Base-by-base conservation (phyloP, 306 rosid species). In the Lathyrus sativus region DNA sequence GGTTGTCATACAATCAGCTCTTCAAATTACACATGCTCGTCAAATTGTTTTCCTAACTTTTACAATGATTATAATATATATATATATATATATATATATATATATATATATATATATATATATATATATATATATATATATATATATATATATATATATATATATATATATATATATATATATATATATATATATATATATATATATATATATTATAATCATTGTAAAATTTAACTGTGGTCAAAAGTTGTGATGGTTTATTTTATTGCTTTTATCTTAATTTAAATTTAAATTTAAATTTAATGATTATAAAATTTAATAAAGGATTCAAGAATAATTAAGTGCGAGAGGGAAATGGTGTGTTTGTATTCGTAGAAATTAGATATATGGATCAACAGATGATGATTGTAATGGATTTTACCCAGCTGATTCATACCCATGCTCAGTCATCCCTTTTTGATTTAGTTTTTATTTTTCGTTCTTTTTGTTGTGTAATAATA, bases 371-470 rank as follows among this genome's bases (percentile, higher is more conserved):
- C 11, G 6, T 12, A 55, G 17, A 55, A 28, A 28, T 55, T 55
- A 55, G 61, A 12, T 55, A 28, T 55, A 55, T 26, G 18, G 18
- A 55, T 55, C 38, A 55, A 6, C 17, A 55, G 3, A 4, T 10
- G 58, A 53, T 53, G 58, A 53, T 53, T 55, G 38, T 55, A 26
- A 26, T 55, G 38, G 37, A 26, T 26, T 54, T 26, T 26, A 26
- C 38, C 61, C 7, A 11, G 15, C 15, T 26, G 61, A 55, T 55
- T 26, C 10, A 11, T 55, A 26, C 38, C 13, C 4, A 6, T 26
- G 37, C 11, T 26, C 17, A 13, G 17, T 55, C 37, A 55, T 55
- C 26, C 37, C 38, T 55, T 11, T 54, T 51, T 3, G 6, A 19
- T 51, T 18, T 18, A 51, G 51, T n/a, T 45, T 1, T 13, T n/a